phyloP scores from a whole-genome alignment of 257 asterid genomes.

The Linderniella brevidens region DNA sequence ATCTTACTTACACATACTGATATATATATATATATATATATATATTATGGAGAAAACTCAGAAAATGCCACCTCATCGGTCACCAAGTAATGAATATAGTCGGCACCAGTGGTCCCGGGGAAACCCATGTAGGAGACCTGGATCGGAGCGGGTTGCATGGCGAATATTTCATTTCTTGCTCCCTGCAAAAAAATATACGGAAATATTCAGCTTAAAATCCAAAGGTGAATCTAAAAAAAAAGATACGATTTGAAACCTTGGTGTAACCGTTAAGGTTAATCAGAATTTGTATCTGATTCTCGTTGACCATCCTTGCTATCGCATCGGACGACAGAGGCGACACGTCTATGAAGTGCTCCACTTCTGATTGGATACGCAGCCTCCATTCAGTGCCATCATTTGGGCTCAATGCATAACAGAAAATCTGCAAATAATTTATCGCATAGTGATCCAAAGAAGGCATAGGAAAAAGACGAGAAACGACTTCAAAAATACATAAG shows the following conservation, averaged over 20 bases:
- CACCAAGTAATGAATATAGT: constrained; percentile 80
- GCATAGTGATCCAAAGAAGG: no score
- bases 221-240: constrained; percentile 1
- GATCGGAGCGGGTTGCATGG: constrained; percentile 99
- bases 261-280: constrained; percentile 96
- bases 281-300: constrained; percentile 86
- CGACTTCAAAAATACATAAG: background rate
- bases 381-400: constrained; percentile 98
- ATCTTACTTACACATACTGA: no score
- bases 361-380: constrained; percentile 73
- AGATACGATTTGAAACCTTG: constrained; percentile 30
- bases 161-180: constrained; percentile 97
- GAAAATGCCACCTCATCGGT: constrained; percentile 62
- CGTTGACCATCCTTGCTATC: constrained; percentile 88
- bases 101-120: constrained; percentile 98
- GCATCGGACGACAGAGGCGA: constrained; percentile 82
- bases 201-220: constrained; percentile 6
- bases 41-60: background rate
- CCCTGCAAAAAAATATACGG: constrained; percentile 36
- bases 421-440: constrained; percentile 57
- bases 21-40: no score
- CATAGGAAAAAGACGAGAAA: no score
- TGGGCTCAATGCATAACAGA: constrained; percentile 91
- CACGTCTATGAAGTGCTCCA: constrained; percentile 83
- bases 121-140: constrained; percentile 99